Base-by-base conservation (phyloP, 2,329 filamentous ascomycete genomes). In the Fusarium sp. region DNA sequence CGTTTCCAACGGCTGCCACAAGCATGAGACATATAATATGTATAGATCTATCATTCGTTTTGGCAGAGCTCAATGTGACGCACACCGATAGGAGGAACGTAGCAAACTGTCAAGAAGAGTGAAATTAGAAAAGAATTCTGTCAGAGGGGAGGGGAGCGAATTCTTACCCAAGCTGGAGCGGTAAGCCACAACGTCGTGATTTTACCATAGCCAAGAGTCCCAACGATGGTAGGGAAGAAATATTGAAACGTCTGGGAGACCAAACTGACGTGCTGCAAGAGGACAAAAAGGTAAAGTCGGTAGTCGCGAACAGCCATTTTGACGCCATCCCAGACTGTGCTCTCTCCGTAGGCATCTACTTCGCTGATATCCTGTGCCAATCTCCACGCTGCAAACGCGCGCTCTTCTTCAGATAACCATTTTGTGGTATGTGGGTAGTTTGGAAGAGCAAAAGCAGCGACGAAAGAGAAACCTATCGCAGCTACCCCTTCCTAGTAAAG, bases 181-280 rank as follows among this genome's bases (percentile, higher is more conserved):
- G 86, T 88, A n/a, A 88, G 79, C 54, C 87, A 82, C 0, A 89
- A 78, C 0, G 87, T 88, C 15, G 80, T 77, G 45, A 87, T 84
- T 23, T 77, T 82, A 9, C 81, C 79, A 73, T 87, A 90, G 0
- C 87, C 86, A 0, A 91, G 81, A 0, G 86, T 89, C 43, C 86
- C 82, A 2, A 90, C 85, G 40, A 91, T 88, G 0, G 83, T 86
- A 0, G 88, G 88, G 76, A 90, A 90, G 78, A 90, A 90, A 72
- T 89, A 89, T 45, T 88, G 86, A 70, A 90, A 89, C 2, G 84
- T 85, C 70, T 87, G 84, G 0, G 82, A 81, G 2, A 86, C 75
- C 17, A 87, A 66, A 32, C 80, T 83, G n/a, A 81, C 71, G 56
- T 87, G 85, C 70, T 88, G 85, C 4, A 88, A 75, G 22, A 87